phyloP scores from a whole-genome alignment of 495 filamentous ascomycete genomes.

The Penicillium paradoxum region DNA sequence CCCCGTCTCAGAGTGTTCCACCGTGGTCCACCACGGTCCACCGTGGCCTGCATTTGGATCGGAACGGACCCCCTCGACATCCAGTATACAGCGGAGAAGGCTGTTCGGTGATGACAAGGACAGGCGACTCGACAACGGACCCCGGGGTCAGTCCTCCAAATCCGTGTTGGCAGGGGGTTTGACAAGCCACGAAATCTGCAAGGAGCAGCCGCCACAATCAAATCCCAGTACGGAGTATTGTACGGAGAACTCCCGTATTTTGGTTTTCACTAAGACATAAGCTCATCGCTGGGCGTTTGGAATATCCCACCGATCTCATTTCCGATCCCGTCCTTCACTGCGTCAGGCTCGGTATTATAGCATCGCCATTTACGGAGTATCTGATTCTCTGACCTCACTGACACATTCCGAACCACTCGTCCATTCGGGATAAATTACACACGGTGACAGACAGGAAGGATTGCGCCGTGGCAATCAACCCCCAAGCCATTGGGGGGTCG shows the following conservation, averaged over 20 bases:
- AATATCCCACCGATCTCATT: background rate
- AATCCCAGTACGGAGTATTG: background rate
- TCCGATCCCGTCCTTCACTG: background rate
- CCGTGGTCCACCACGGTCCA: background rate
- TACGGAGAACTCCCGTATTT: too few species aligned
- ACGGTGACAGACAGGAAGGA: background rate
- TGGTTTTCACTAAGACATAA: background rate
- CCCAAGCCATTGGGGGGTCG: conserved; percentile 5
- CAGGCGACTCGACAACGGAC: background rate
- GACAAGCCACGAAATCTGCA: conserved; percentile 1
- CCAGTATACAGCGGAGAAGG: background rate
- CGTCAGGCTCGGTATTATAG: too few species aligned
- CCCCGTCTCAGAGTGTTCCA: conserved; percentile 1
- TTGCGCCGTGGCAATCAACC: background rate
- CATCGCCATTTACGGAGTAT: too few species aligned
- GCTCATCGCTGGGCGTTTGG: background rate
- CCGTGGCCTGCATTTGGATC: background rate
- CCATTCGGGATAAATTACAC: too few species aligned
- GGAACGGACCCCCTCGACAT: too few species aligned
- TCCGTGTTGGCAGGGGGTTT: background rate
- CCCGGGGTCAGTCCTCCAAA: background rate
- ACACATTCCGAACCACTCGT: too few species aligned
- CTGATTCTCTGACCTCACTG: too few species aligned
- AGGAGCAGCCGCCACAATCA: conserved; percentile 2
- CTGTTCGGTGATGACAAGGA: background rate